Evolutionary conservation across 192 early-diverging fungal species (phyloP), one percentile per base, ranked within the genome.

Genomic region (Phycomyces blakesleeanus): DNA sequence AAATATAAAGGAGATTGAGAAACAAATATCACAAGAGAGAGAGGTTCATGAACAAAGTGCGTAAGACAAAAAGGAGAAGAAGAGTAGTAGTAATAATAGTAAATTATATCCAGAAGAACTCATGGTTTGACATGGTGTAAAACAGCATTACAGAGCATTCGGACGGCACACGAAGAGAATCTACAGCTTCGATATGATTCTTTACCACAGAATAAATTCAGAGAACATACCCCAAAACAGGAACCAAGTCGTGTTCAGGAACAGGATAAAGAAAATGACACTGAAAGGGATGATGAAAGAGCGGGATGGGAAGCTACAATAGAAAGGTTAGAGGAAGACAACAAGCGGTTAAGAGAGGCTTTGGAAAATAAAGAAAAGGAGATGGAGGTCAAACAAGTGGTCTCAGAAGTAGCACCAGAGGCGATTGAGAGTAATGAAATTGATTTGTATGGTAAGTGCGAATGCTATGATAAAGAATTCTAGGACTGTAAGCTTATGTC

Each of bases 221-320:
- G 29, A 34, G 29, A 7, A 34, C n/a, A n/a, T n/a, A n/a, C n/a
- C n/a, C 29, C 29, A 34, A 7, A 34, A 7, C 29, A 34, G 29
- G 29, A 34, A 34, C 2, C 7, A 5, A 34, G 7, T 5, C 29
- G 7, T 34, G 29, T 5, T 2, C 29, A 34, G 29, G 7, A 2
- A 34, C 29, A 34, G 7, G 18, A 64, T 52, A 64, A 77, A n/a
- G 71, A 73, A 18, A 65, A 44, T 26, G 61, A 67, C 16, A 59
- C 61, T 18, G 67, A 77, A 60, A 76, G 80, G 29, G 76, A 80
- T 44, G 73, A 83, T 51, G 76, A 83, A 49, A 77, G 69, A 58
- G 70, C 74, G 12, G 71, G 67, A 16, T 67, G 80, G 29, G 77
- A 78, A 24, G 55, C 50, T 25, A 78, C 76, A 21, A 52, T 69